Evolutionary conservation across 345 rosid species (phyloP).

Genomic region (Aquilaria malaccensis): DNA sequence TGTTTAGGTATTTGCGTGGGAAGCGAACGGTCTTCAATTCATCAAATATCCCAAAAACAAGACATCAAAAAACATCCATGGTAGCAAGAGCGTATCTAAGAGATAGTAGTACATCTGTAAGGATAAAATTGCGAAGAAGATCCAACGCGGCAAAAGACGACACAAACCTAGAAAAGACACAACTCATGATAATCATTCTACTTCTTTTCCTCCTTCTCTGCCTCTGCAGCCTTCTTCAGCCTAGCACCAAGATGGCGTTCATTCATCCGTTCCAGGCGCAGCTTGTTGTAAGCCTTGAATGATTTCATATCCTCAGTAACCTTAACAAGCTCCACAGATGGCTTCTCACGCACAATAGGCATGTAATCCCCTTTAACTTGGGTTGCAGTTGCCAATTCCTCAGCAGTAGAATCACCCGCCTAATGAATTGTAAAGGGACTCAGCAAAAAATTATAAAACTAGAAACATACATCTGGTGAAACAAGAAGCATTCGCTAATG

Average conservation of each 20-base stretch:
- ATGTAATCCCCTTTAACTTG: conserved; percentile 64
- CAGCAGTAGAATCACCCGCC: conserved; percentile 90
- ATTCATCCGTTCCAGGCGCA: conserved; percentile 53
- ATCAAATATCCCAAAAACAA: too few relatives aligned
- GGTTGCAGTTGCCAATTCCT: conserved; percentile 66
- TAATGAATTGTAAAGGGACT: conserved; percentile 7
- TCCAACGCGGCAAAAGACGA: too few relatives aligned
- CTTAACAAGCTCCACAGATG: conserved; percentile 65
- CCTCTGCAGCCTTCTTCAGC: conserved; percentile 80
- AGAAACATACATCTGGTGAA: too few relatives aligned
- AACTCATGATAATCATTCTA: conserved; percentile 14
- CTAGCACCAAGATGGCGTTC: conserved; percentile 59
- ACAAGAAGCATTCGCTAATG: not conserved
- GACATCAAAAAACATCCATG: too few relatives aligned
- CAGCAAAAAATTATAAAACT: too few relatives aligned
- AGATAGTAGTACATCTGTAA: too few relatives aligned
- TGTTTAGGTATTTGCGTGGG: too few relatives aligned
- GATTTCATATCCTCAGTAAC: conserved; percentile 68
- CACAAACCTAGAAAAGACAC: not conserved
- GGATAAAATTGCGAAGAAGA: too few relatives aligned
- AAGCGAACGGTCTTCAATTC: too few relatives aligned
- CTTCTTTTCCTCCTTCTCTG: conserved; percentile 92
- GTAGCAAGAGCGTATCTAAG: too few relatives aligned
- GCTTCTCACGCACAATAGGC: conserved; percentile 60
- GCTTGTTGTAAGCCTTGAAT: conserved; percentile 74